A percentile compares a stretch with the other conserved stretches of the same genome.
Conservation (phyloP, 805 yeast genomes). For the Candida odintsovae region DNA sequence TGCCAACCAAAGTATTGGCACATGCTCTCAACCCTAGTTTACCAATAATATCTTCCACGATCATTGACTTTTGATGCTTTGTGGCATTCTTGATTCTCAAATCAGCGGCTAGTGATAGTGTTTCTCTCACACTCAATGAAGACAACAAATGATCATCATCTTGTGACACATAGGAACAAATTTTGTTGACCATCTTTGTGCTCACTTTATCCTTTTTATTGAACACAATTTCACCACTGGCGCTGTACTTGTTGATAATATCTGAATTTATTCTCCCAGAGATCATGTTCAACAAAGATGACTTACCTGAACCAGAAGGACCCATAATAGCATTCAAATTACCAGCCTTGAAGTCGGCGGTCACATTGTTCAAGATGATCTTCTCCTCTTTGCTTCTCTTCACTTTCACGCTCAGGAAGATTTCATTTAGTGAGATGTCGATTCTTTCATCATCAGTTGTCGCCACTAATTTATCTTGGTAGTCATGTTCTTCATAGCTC, state of each 20-base stretch:
- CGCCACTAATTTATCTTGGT: neutral
- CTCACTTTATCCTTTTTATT: conserved; percentile 32
- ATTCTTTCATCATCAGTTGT: conserved; percentile 7
- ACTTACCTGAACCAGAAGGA: conserved; percentile 77
- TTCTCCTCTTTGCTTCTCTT: conserved; percentile 8
- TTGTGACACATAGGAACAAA: conserved; percentile 78
- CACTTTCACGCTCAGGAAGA: conserved; percentile 14
- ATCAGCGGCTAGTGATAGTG: conserved; percentile 64
- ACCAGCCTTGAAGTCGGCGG: conserved; percentile 22
- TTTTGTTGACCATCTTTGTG: conserved; percentile 32
- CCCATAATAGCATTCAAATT: conserved; percentile 74
- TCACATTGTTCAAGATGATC: conserved; percentile 15
- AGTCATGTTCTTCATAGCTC: conserved; percentile 1
- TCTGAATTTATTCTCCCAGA: conserved; percentile 50
- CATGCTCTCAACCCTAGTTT: conserved; percentile 68
- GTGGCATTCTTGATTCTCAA: conserved; percentile 49
- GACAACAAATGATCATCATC: conserved; percentile 72
- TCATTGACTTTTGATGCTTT: conserved; percentile 35
- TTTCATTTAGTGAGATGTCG: conserved; percentile 11
- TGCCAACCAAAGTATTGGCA: conserved; percentile 66
- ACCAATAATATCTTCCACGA: conserved; percentile 55
- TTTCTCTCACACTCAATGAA: conserved; percentile 72
- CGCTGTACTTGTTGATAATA: conserved; percentile 19
- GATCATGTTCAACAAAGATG: conserved; percentile 56
- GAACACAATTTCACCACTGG: conserved; percentile 40